A percentile compares a stretch with the other conserved stretches of the same genome.
Evolutionary conservation across 2,329 filamentous ascomycete genomes (phyloP).

Genomic region (Colletotrichum coccodes): DNA sequence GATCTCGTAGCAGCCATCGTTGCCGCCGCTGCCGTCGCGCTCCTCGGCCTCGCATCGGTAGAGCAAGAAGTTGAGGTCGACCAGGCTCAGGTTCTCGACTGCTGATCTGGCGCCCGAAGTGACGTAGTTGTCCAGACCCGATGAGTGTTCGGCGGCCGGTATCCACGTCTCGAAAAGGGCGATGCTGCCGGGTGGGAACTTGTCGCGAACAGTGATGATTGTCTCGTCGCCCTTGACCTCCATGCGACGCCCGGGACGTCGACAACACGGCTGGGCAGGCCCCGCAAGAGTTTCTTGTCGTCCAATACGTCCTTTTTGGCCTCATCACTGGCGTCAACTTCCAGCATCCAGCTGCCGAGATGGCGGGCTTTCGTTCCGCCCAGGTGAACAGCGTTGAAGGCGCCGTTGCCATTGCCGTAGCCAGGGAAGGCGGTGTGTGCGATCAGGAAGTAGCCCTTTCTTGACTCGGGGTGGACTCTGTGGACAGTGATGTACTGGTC

Average conservation of each 20-base stretch:
- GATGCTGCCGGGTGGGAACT: slow-evolving; percentile 93
- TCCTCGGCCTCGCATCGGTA: slow-evolving; percentile 94
- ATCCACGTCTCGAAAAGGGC: slow-evolving; percentile 97
- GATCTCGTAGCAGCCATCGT: slow-evolving; percentile 89
- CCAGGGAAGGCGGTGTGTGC: slow-evolving; percentile 96
- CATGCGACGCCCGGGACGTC: slow-evolving; percentile 80
- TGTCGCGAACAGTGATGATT: slow-evolving; percentile 80
- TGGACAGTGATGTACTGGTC: slow-evolving; percentile 97
- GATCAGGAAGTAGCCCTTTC: slow-evolving; percentile 94
- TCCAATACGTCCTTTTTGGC: slow-evolving; percentile 70
- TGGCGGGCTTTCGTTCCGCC: slow-evolving; percentile 86
- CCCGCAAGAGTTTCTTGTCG: slow-evolving; percentile 79
- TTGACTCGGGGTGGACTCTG: slow-evolving; percentile 88
- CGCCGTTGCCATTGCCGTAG: slow-evolving; percentile 84
- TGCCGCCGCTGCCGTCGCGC: slow-evolving; percentile 79
- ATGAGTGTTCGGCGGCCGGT: slow-evolving; percentile 83
- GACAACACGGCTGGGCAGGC: slow-evolving; percentile 84
- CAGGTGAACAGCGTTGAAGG: slow-evolving; percentile 82
- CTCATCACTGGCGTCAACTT: slow-evolving; percentile 83
- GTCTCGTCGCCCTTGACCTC: slow-evolving; percentile 80
- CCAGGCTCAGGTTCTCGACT: slow-evolving; percentile 78
- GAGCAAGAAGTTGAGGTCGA: slow-evolving; percentile 90
- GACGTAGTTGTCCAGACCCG: slow-evolving; percentile 86
- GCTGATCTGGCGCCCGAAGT: slow-evolving; percentile 83
- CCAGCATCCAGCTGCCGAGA: slow-evolving; percentile 90